Evolutionary conservation across 2,329 filamentous ascomycete species (phyloP), one percentile per base, ranked within the genome.

Genomic region (Sarocladium kiliense): DNA sequence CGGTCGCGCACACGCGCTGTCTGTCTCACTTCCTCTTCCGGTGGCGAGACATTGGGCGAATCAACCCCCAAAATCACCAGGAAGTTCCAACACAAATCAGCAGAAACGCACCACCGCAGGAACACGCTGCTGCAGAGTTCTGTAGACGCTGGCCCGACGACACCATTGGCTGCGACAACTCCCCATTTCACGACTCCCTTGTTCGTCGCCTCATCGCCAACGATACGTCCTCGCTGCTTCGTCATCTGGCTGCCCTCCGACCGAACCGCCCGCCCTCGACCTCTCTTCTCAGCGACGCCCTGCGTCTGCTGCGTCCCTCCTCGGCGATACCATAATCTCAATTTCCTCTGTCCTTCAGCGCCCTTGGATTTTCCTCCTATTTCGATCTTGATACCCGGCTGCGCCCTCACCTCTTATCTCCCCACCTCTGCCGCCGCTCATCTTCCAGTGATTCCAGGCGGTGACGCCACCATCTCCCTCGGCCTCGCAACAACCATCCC

Each of bases 391-490:
- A n/a, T 47, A 27, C 23, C 44, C 21, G 25, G 23, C n/a, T 27
- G 9, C 41, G 44, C 44, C 4, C 23, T 12, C n/a, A 27, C 25
- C 41, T 9, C 18, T 47, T n/a, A 10, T n/a, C 44, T 47, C 23
- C n/a, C 23, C 44, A 18, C 25, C 44, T 47, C 6, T 6, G n/a
- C 23, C 21, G 19, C n/a, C 25, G 36, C 44, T 23, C 10, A 49
- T 49, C 23, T 34, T 27, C 18, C 27, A 34, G 18, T 14, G 19
- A n/a, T 21, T 16, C 19, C 50, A 39, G 50, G 50, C 34, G 50
- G 32, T 53, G 50, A 53, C 34, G 50, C 50, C 34, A 53, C 19
- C 50, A 53, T 41, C 32, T 53, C 50, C 50, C 50, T 53, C 50
- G 50, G 21, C 18, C 27, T 51, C 47, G 47, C n/a, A 51, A 36